Percentiles rank a stretch among this genome's conserved stretches.
phyloP scores from a whole-genome alignment of 805 yeast genomes.

The Kluyveromyces wickerhamii region DNA sequence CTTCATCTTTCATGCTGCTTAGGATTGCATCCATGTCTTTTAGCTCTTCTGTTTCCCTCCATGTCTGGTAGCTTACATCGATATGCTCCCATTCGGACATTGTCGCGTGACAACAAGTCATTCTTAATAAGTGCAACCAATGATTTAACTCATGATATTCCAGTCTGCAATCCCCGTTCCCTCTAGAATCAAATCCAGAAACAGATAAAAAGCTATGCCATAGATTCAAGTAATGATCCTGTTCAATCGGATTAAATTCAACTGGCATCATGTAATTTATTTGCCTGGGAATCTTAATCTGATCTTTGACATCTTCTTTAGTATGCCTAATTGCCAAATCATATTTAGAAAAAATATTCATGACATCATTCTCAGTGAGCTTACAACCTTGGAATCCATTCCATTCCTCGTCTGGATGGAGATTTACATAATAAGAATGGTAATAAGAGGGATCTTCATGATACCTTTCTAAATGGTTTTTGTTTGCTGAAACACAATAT shows the following conservation, averaged over 20 bases:
- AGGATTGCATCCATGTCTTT: conserved; percentile 54
- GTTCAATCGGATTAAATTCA: conserved; percentile 77
- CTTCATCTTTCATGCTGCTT: conserved; percentile 50
- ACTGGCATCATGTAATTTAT: conserved; percentile 57
- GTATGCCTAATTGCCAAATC: conserved; percentile 65
- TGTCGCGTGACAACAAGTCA: conserved; percentile 75
- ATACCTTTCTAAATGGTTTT: conserved; percentile 6
- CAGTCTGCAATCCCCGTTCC: conserved; percentile 42
- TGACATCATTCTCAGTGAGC: conserved; percentile 36
- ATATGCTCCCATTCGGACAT: conserved; percentile 15
- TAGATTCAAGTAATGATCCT: conserved; percentile 65
- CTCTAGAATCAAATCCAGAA: conserved; percentile 44
- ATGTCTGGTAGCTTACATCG: conserved; percentile 13
- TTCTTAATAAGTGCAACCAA: conserved; percentile 66
- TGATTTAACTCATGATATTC: conserved; percentile 50
- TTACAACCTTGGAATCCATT: conserved; percentile 7
- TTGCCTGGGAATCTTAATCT: conserved; percentile 75
- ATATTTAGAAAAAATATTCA: conserved; percentile 42
- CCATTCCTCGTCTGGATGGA: conserved; percentile 12
- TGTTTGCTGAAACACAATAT: conserved; percentile 8
- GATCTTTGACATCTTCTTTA: conserved; percentile 70
- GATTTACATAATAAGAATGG: neutral
- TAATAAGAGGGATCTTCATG: neutral
- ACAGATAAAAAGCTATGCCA: conserved; percentile 50
- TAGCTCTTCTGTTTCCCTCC: conserved; percentile 3